Percentiles rank a stretch among this genome's conserved stretches.
phyloP scores from a whole-genome alignment of 257 asterid species.

The Datura wrightii region DNA sequence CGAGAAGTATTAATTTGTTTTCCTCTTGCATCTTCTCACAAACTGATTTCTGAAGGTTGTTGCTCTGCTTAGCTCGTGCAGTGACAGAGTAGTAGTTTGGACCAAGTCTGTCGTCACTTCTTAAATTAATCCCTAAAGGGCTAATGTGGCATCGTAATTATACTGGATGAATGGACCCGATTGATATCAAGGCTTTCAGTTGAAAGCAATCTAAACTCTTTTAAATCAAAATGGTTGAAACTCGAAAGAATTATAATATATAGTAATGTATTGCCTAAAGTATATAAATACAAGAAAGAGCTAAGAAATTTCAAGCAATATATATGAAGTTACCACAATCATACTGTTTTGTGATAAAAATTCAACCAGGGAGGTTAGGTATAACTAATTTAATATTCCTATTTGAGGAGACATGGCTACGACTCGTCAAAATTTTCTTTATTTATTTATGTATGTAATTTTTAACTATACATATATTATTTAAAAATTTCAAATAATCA shows the following conservation, averaged over 20 bases:
- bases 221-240: no score
- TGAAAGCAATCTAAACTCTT: no score
- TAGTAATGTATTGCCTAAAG: neutral
- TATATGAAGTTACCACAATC: neutral
- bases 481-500: neutral
- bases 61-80: neutral
- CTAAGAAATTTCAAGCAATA: neutral
- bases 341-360: neutral
- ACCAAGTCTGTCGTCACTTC: neutral
- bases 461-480: neutral
- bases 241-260: no score
- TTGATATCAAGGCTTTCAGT: no score
- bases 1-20: conserved; percentile 41
- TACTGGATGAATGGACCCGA: no score
- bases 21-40: conserved; percentile 25
- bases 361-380: neutral
- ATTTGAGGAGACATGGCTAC: neutral
- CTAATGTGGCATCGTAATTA: neutral
- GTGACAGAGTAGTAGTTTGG: neutral
- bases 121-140: neutral
- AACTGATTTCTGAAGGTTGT: neutral
- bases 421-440: neutral
- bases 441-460: neutral
- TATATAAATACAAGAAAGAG: neutral
- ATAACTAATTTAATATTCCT: neutral